These are phyloP conservation scores for Lichtheimia corymbifera DNA, from an alignment of 371 early-diverging fungal species.

Conservation along the genomic window DNA sequence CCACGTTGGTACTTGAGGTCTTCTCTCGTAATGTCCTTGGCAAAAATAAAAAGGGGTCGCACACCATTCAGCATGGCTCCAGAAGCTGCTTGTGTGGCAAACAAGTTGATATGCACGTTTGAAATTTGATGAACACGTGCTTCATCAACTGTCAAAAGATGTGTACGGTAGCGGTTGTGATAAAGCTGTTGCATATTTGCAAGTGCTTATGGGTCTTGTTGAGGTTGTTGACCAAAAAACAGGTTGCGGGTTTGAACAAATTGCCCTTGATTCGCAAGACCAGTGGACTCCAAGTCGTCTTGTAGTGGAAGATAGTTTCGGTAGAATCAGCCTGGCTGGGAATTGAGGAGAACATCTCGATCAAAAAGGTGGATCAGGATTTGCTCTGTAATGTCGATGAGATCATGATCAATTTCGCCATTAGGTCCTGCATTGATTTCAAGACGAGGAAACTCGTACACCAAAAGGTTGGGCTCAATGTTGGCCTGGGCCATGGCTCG, in stretches of 20 bases:
- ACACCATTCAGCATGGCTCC: too few species aligned
- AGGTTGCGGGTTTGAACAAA: too few species aligned
- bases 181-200: too few species aligned
- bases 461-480: background rate
- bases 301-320: background rate
- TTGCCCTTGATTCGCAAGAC: too few species aligned
- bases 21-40: background rate
- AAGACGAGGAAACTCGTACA: background rate
- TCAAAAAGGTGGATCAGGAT: slow-evolving; percentile 3
- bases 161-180: too few species aligned
- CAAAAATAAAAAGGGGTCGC: background rate
- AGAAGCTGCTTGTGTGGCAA: too few species aligned
- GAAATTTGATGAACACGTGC: too few species aligned
- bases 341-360: background rate
- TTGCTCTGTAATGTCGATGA: background rate
- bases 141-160: too few species aligned
- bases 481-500: background rate
- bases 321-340: slow-evolving; percentile 4
- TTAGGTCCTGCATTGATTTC: background rate
- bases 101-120: too few species aligned
- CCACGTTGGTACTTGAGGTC: background rate
- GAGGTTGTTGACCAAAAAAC: too few species aligned
- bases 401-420: background rate
- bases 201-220: too few species aligned
- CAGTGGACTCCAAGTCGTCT: background rate